phyloP scores from a whole-genome alignment of 2,329 filamentous ascomycete genomes.

The Ophiocordyceps camponoti-leonardi region DNA sequence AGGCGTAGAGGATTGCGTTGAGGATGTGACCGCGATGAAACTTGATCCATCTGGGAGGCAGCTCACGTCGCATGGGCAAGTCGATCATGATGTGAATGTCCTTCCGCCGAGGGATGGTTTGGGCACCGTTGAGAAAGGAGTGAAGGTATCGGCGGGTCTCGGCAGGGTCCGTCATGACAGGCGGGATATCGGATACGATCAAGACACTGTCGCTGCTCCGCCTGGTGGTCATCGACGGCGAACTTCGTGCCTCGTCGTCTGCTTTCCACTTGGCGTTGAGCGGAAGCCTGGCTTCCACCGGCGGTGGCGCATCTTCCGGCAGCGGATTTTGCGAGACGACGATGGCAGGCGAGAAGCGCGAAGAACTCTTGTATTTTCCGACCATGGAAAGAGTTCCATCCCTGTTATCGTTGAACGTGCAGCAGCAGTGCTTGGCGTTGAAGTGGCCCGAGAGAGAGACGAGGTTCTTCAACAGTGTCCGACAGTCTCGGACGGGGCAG shows the following conservation, averaged over 20 bases:
- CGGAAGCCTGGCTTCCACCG: constrained; percentile 1
- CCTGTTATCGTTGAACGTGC: constrained; percentile 20
- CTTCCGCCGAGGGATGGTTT: constrained; percentile 5
- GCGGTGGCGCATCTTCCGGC: constrained; percentile 4
- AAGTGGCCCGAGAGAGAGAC: constrained; percentile 11
- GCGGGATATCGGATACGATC: not conserved
- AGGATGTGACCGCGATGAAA: constrained; percentile 7
- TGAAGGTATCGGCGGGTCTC: constrained; percentile 9
- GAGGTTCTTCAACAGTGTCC: constrained; percentile 9
- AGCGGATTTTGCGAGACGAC: constrained; percentile 11
- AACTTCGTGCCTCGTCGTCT: not conserved
- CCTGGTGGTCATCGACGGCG: not conserved
- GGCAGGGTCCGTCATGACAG: not conserved
- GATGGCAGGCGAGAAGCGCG: constrained; percentile 10
- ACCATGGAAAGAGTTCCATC: constrained; percentile 21
- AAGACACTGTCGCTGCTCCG: not conserved
- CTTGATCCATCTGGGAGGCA: constrained; percentile 11
- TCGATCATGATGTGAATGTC: constrained; percentile 9
- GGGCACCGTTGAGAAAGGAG: constrained; percentile 5
- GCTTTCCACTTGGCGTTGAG: not conserved
- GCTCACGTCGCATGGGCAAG: constrained; percentile 7
- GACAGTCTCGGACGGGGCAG: constrained; percentile 21
- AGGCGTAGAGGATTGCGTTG: constrained; percentile 9
- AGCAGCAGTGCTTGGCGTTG: constrained; percentile 7
- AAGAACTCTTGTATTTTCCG: constrained; percentile 8